Base-by-base conservation (phyloP, 2,329 filamentous ascomycete genomes). In the Chaetomiaceae sp. region DNA sequence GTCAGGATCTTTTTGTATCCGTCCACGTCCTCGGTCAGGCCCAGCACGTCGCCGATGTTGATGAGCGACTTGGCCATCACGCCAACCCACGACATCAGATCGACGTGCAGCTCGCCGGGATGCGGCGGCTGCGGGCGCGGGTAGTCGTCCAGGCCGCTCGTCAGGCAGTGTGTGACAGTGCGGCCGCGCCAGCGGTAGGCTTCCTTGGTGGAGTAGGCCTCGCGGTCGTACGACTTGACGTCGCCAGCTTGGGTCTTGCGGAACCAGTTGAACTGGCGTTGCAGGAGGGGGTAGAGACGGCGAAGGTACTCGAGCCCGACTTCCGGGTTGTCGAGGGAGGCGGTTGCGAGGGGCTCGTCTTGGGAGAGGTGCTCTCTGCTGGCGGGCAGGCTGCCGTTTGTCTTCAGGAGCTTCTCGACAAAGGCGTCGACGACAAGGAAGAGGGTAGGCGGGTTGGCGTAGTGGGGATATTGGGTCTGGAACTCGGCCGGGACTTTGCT, bases 1-100 rank as follows among this genome's bases (percentile, higher is more conserved):
- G 82, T 81, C 53, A 90, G 80, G 51, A 87, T 87, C 55, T 81
- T 82, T 40, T 75, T 76, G 62, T 92, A 89, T 63, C 88, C 82
- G 20, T 80, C 78, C 0, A 80, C 85, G 61, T 97, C 92, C 30
- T 96, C 90, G 0, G 73, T 71, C 60, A 90, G 80, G 42, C 81
- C 85, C n/a, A 97, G 78, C 23, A 84, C 81, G 41, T 81, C 74
- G 1, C 90, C 89, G 62, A 96, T 88, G 61, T 86, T 88, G 63
- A 84, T 79, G 50, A 99, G 81, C n/a, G 87, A 86, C 59, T 86
- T 84, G 36, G 89, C 86, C 89, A 96, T 95, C 74, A 96, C 82
- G n/a, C 92, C 94, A 72, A 99, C 87, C 94, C 94, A 99, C 48
- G 89, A 89, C 69, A 99, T 87, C 49, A 97, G 78, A 70, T 99